Base-by-base conservation (phyloP, 116 monocot genomes). In the Phalaenopsis hybrid region DNA sequence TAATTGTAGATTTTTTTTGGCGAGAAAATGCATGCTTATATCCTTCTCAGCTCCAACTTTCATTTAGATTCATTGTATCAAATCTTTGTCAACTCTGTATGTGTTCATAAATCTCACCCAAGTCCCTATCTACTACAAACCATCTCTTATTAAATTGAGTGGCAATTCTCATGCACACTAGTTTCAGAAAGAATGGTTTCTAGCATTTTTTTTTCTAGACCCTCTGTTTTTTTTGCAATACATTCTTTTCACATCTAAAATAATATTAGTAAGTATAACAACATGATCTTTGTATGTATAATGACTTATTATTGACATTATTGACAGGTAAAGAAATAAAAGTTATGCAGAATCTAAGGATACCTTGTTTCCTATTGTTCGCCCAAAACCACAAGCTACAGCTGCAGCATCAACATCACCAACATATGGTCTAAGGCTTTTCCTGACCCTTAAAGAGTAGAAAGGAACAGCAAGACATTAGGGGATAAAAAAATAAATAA, bases 371-470 rank as follows among this genome's bases (percentile, higher is more conserved):
- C 95, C 95, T 80, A 95, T 89, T 51, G 92, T 88, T 83, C 88
- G 92, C 11, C 95, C 95, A 85, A 95, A 91, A 5, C 95, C 95
- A 59, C 91, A 92, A 84, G 95, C 88, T 46, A 95, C 91, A 82
- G 95, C 95, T 41, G 89, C 95, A 78, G 91, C 92, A 89, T 95
- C 95, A 83, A 95, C 88, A 82, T 95, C 95, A 76, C 95, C 95
- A 85, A 95, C 86, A 81, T 92, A 68, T 72, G 88, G 85, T 18
- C 85, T 86, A 74, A 95, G 81, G 76, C 83, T 89, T 85, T 85
- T 91, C 83, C 96, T 87, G 69, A 90, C 93, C 96, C 96, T 96
- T 79, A 58, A 67, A 82, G 74, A 76, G 46, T 33, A 45, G 17
- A 75, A 63, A 57, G 17, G 13, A 51, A 77, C 15, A 77, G 52